A percentile compares a stretch with the other conserved stretches of the same genome.
Evolutionary conservation across 106 monocot species (phyloP).

Genomic region (Acorus gramineus): DNA sequence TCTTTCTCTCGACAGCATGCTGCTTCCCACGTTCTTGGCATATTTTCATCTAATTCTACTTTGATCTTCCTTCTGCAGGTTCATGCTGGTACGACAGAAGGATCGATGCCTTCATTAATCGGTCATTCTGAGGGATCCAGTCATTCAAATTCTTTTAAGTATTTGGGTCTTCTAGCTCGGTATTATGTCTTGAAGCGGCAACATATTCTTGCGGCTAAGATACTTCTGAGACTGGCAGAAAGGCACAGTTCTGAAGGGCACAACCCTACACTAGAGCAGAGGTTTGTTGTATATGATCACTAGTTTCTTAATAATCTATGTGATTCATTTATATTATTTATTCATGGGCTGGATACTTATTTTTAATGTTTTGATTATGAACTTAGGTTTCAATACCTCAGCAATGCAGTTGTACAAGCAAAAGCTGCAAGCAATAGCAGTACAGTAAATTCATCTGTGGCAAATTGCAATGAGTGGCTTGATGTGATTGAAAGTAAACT

Average conservation of each 20-base stretch:
- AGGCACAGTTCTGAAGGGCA: slow-evolving; percentile 44
- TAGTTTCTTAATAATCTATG: too few species aligned
- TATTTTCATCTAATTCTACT: too few species aligned
- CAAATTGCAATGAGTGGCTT: slow-evolving; percentile 48
- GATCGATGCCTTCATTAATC: slow-evolving; percentile 14
- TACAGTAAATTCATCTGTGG: slow-evolving; percentile 18
- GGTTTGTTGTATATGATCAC: slow-evolving; percentile 22
- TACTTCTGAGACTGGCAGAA: slow-evolving; percentile 81
- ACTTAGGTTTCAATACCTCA: slow-evolving; percentile 77
- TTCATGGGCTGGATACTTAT: not conserved
- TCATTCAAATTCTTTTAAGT: slow-evolving; percentile 44
- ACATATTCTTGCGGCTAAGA: slow-evolving; percentile 73
- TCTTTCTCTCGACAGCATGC: too few species aligned
- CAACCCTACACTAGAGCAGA: slow-evolving; percentile 63
- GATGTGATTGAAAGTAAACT: slow-evolving; percentile 94
- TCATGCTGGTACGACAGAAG: not conserved
- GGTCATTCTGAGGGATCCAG: slow-evolving; percentile 25
- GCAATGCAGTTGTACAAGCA: slow-evolving; percentile 90
- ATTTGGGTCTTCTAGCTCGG: slow-evolving; percentile 78
- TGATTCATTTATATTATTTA: not conserved
- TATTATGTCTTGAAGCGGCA: slow-evolving; percentile 84
- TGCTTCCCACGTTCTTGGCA: too few species aligned
- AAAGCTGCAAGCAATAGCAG: slow-evolving; percentile 52
- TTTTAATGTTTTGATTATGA: slow-evolving; percentile 14
- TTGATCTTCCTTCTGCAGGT: too few species aligned